Base-by-base conservation (phyloP, 2,329 filamentous ascomycete genomes). In the Alternaria novae-zelandiae region DNA sequence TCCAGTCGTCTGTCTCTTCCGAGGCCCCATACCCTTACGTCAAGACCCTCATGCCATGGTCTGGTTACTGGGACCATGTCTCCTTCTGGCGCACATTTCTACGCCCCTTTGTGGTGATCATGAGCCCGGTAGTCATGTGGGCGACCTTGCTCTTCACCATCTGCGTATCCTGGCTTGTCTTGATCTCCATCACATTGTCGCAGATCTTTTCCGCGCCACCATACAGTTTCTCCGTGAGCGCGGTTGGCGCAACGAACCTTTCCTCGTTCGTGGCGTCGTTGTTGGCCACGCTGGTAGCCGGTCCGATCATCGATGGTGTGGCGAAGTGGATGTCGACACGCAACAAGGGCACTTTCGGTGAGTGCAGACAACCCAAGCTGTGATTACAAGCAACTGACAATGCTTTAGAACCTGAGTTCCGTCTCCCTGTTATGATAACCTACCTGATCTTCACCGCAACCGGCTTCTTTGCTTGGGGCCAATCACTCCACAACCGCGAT, bases 81-180 rank as follows among this genome's bases (percentile, higher is more conserved):
- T 70, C 70, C 4, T 72, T 70, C 43, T 74, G 68, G 69, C 51
- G 69, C 15, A 71, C 69, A 3, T 45, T 72, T 0, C 45, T 74
- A 11, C 67, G 70, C 2, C 71, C 71, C 1, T 74, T 72, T 45
- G 55, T 68, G 7, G 20, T 67, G 25, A 57, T 72, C 17, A 25
- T 59, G 5, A 70, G 67, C 26, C 70, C 71, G 15, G 65, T 70
- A 5, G 71, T 74, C 12, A 64, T 68, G 56, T 74, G 70, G 70
- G 71, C 69, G 3, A 72, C 70, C 10, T 56, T 74, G 20, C 57
- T 72, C 6, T 74, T 72, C 57, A 74, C 71, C 0, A 69, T 70
- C 20, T 71, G 70, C 45, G 70, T 74, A n/a, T 72, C 70, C n/a
- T 74, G 71, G 71, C 69, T 74, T 2, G 70, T 74, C 3, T 59